Percentiles rank a stretch among this genome's conserved stretches.
phyloP scores from a whole-genome alignment of 495 filamentous ascomycete genomes.

The Aspergillus avenaceus region DNA sequence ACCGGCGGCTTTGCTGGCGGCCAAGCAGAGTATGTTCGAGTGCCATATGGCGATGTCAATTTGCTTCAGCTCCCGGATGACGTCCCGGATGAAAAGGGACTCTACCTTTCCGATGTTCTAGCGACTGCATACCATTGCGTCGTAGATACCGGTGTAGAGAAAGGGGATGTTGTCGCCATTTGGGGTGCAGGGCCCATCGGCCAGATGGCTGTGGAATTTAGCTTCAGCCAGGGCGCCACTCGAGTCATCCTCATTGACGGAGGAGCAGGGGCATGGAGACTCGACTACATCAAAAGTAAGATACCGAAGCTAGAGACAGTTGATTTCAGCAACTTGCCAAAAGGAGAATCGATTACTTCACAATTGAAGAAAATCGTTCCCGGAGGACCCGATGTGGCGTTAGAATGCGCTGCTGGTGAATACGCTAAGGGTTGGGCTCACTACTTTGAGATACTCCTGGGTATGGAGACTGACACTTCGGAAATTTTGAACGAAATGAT shows the following conservation, averaged over 20 bases:
- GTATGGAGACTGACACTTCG: constrained; percentile 78
- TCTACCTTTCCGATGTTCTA: constrained; percentile 80
- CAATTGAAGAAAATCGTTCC: constrained; percentile 69
- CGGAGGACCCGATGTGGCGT: constrained; percentile 68
- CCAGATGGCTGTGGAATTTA: constrained; percentile 73
- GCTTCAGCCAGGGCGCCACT: constrained; percentile 64
- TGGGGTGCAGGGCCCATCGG: constrained; percentile 80
- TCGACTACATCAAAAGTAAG: constrained; percentile 62
- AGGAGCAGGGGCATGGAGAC: constrained; percentile 55
- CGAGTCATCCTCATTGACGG: constrained; percentile 80
- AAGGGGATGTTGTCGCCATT: constrained; percentile 62
- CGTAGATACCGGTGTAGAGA: constrained; percentile 76
- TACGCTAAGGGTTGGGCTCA: constrained; percentile 82
- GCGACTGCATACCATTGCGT: constrained; percentile 77
- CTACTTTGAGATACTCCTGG: constrained; percentile 68
- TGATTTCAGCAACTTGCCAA: constrained; percentile 50
- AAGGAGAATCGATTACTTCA: constrained; percentile 57
- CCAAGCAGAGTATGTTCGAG: constrained; percentile 82
- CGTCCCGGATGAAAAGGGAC: constrained; percentile 82
- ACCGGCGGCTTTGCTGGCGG: constrained; percentile 87
- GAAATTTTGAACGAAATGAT: constrained; percentile 91
- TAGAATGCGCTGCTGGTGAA: constrained; percentile 83
- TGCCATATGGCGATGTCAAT: constrained; percentile 80
- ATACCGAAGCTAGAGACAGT: constrained; percentile 60
- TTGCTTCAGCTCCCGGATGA: constrained; percentile 73